A percentile compares a stretch with the other conserved stretches of the same genome.
These are phyloP conservation scores for Bathelium albidoporum DNA, from an alignment of 495 filamentous ascomycete genomes.

Conservation along the genomic window DNA sequence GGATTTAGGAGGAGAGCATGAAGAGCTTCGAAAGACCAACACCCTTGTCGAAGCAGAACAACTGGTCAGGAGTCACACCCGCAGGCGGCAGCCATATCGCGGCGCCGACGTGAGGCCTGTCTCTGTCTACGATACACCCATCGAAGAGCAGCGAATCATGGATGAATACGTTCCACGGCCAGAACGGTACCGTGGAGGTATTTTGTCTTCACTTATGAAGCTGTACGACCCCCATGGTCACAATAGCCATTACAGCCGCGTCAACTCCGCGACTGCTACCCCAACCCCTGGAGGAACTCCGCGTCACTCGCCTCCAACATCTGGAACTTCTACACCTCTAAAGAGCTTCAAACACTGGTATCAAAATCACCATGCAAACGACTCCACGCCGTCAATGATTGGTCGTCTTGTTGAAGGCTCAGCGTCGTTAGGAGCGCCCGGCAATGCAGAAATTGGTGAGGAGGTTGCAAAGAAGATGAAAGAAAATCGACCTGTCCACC, in stretches of 20 bases:
- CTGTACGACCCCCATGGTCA: slow-evolving; percentile 39
- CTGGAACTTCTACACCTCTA: slow-evolving; percentile 47
- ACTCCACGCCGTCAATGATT: slow-evolving; percentile 38
- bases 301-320: slow-evolving; percentile 33
- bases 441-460: slow-evolving; percentile 23
- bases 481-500: slow-evolving; percentile 13
- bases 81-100: background rate
- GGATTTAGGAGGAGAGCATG: slow-evolving; percentile 21
- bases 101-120: slow-evolving; percentile 29
- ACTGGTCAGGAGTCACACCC: slow-evolving; percentile 43
- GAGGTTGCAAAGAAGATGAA: slow-evolving; percentile 31
- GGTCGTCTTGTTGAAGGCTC: slow-evolving; percentile 51
- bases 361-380: slow-evolving; percentile 42
- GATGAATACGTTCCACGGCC: slow-evolving; percentile 62
- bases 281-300: slow-evolving; percentile 13
- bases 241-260: slow-evolving; percentile 3
- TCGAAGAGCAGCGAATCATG: slow-evolving; percentile 46
- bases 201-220: slow-evolving; percentile 69
- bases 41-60: slow-evolving; percentile 37
- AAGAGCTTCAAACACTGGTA: slow-evolving; percentile 49
- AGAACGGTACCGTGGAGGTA: slow-evolving; percentile 60
- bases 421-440: slow-evolving; percentile 37
- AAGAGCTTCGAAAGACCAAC: slow-evolving; percentile 17
- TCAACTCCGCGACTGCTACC: slow-evolving; percentile 8
- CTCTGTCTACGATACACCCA: slow-evolving; percentile 52